Conservation (phyloP, 208 protist species). For the Trypanosoma caninum region DNA sequence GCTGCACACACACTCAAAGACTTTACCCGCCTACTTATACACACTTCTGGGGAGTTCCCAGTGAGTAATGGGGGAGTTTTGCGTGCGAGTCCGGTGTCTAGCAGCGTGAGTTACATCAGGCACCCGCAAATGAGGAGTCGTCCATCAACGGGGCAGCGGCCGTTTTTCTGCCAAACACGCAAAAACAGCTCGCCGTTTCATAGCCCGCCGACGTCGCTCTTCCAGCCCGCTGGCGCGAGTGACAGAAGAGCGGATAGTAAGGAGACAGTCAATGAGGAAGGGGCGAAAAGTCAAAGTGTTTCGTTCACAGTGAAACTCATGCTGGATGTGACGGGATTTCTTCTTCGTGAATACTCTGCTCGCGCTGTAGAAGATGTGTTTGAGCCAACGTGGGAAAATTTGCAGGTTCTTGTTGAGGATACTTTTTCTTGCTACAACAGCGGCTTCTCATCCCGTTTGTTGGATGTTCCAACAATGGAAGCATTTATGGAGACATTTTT, state of each 20-base stretch:
- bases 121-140: too few relatives aligned
- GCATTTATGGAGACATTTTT: constrained; percentile 24
- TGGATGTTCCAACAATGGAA: constrained; percentile 12
- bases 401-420: constrained; percentile 24
- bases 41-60: not conserved
- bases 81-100: not conserved
- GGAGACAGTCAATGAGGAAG: too few relatives aligned
- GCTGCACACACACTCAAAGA: not conserved
- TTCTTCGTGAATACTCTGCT: constrained; percentile 20
- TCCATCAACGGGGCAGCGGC: too few relatives aligned
- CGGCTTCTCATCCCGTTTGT: not conserved
- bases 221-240: not conserved
- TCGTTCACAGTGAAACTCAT: constrained; percentile 15
- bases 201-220: too few relatives aligned
- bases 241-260: too few relatives aligned
- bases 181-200: not conserved
- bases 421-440: constrained; percentile 3
- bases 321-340: constrained; percentile 20
- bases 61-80: not conserved
- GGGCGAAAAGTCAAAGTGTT: too few relatives aligned
- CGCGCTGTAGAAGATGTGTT: constrained; percentile 6
- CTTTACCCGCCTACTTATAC: constrained; percentile 17
- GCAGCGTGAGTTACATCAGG: not conserved
- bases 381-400: constrained; percentile 18
- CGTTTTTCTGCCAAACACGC: too few relatives aligned